These are phyloP conservation scores for Mortierella hygrophila DNA, from an alignment of 192 early-diverging fungal species.

Conservation along the genomic window DNA sequence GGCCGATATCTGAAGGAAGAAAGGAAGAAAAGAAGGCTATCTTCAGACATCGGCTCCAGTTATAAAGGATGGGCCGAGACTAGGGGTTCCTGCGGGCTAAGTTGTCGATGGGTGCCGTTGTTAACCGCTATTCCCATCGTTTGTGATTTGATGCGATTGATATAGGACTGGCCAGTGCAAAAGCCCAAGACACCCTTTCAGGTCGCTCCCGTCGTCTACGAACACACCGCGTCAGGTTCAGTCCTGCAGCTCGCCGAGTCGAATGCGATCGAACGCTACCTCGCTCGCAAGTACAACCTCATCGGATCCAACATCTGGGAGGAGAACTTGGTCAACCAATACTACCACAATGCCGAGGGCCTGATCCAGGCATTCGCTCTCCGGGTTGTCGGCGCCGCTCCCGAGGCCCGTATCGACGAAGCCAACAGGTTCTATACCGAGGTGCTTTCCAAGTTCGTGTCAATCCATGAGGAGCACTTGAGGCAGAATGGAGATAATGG, in stretches of 20 bases:
- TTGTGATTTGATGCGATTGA: not conserved
- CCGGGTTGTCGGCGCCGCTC: constrained; percentile 6
- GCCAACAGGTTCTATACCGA: constrained; percentile 18
- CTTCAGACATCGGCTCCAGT: not conserved
- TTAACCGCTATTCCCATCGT: no score
- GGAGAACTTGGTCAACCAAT: constrained; percentile 43
- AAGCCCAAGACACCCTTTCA: constrained; percentile 26
- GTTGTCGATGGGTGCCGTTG: no score
- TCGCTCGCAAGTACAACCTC: constrained; percentile 29
- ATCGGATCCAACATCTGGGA: constrained; percentile 29
- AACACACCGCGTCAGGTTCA: constrained; percentile 7
- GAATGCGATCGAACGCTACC: constrained; percentile 42
- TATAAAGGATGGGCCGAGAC: not conserved
- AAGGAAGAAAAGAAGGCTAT: not conserved
- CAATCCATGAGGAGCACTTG: constrained; percentile 55
- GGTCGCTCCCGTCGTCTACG: constrained; percentile 33
- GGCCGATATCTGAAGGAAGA: not conserved
- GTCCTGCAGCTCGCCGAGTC: constrained; percentile 30
- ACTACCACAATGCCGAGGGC: constrained; percentile 8
- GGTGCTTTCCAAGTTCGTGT: constrained; percentile 23
- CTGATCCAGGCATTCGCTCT: not conserved
- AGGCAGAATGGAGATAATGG: constrained; percentile 65
- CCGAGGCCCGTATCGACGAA: constrained; percentile 14
- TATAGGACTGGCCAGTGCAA: constrained; percentile 34
- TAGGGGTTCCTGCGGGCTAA: no score